phyloP scores from a whole-genome alignment of 2,329 filamentous ascomycete genomes.

The Xylaria sp. region DNA sequence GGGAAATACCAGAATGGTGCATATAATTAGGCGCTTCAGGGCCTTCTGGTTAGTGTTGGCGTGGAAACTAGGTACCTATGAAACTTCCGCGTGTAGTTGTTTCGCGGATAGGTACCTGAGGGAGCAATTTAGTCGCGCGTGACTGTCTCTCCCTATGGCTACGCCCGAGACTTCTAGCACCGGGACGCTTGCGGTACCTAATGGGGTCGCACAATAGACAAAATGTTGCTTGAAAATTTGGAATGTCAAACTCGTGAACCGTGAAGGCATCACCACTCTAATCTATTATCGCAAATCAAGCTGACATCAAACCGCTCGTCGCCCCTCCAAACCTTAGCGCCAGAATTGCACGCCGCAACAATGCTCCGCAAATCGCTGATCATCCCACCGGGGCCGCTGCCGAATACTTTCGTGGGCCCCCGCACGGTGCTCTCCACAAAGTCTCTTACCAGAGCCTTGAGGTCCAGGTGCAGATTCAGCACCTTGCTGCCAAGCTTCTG shows the following conservation, averaged over 20 bases:
- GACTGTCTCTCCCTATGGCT: too few relatives aligned
- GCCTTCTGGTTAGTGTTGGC: too few relatives aligned
- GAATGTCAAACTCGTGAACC: constrained; percentile 17
- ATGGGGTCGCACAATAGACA: not conserved
- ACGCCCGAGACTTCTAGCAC: too few relatives aligned
- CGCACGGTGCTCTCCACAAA: constrained; percentile 61
- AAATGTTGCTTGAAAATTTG: not conserved
- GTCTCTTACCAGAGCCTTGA: constrained; percentile 57
- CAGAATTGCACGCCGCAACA: constrained; percentile 65
- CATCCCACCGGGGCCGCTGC: constrained; percentile 70
- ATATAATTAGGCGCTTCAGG: too few relatives aligned
- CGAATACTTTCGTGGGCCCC: constrained; percentile 67
- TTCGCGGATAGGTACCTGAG: too few relatives aligned
- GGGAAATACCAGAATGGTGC: too few relatives aligned
- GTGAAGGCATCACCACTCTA: constrained; percentile 60
- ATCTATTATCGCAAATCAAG: constrained; percentile 69
- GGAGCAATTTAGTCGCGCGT: too few relatives aligned
- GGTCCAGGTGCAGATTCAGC: constrained; percentile 56
- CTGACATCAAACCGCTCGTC: constrained; percentile 66
- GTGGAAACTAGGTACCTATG: too few relatives aligned
- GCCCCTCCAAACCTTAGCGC: constrained; percentile 66
- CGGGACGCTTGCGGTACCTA: too few relatives aligned
- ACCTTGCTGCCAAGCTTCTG: constrained; percentile 47
- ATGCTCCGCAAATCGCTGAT: constrained; percentile 65
- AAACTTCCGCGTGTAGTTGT: too few relatives aligned